These are phyloP conservation scores for Diaporthe sp. DNA, from an alignment of 2,329 filamentous ascomycete genomes.

Conservation along the genomic window DNA sequence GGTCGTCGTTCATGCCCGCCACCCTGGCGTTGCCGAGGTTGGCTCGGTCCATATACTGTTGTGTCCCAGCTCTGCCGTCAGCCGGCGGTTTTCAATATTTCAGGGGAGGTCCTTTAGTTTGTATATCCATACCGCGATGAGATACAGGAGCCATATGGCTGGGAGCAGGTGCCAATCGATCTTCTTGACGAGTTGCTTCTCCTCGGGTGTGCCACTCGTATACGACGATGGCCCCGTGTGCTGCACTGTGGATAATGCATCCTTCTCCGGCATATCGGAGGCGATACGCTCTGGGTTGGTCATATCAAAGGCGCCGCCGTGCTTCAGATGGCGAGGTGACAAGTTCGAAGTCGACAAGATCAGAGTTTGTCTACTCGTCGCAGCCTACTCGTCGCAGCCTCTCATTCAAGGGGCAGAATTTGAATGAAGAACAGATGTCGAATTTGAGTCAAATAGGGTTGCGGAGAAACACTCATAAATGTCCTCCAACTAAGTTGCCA, in stretches of 20 bases:
- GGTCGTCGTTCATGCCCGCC: conserved; percentile 59
- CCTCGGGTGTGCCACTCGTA: background rate
- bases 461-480: background rate
- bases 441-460: background rate
- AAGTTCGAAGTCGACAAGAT: background rate
- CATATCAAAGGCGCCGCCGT: background rate
- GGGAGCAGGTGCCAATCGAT: conserved; percentile 9
- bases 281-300: background rate
- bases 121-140: background rate
- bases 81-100: background rate
- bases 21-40: conserved; percentile 58
- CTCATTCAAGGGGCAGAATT: background rate
- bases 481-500: background rate
- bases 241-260: background rate
- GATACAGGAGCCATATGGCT: background rate
- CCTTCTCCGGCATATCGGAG: background rate
- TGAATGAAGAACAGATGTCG: background rate
- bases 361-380: background rate
- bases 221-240: background rate
- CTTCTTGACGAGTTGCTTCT: background rate
- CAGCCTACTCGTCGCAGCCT: background rate
- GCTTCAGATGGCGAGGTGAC: background rate
- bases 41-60: conserved; percentile 27
- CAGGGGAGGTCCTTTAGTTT: fast-evolving
- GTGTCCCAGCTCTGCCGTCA: background rate